These are phyloP conservation scores for Nicotiana undulata DNA, from an alignment of 257 asterid genomes.

Conservation along the genomic window DNA sequence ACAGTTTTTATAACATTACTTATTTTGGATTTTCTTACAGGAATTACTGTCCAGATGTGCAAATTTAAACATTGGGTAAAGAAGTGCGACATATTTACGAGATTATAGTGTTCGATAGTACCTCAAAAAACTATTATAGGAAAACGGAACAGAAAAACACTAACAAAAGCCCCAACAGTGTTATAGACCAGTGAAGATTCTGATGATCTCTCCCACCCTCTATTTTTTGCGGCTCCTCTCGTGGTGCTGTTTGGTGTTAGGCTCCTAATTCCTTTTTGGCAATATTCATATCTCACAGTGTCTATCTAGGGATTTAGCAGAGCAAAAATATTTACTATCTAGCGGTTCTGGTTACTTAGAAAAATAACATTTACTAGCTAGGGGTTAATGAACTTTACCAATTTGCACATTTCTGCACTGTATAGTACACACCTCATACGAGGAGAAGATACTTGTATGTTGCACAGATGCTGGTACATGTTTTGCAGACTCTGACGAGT, in stretches of 20 bases:
- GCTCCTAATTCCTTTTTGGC: background rate
- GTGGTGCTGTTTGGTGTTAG: background rate
- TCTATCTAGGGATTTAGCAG: background rate
- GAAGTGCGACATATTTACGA: background rate
- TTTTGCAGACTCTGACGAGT: background rate
- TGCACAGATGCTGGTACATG: background rate
- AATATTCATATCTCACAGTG: background rate
- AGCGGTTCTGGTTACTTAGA: background rate
- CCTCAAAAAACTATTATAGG: background rate
- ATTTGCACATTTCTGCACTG: background rate
- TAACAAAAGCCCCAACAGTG: background rate
- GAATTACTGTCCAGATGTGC: constrained; percentile 9
- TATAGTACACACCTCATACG: background rate
- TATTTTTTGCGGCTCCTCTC: constrained; percentile 3
- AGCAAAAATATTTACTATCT: background rate
- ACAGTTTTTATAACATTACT: background rate
- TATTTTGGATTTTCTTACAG: constrained; percentile 4
- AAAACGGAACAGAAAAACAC: background rate
- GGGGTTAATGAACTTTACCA: background rate
- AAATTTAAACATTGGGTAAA: constrained; percentile 4
- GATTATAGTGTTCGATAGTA: background rate
- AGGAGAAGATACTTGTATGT: background rate
- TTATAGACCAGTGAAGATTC: background rate
- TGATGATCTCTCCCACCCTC: background rate
- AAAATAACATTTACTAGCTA: background rate